Conservation (phyloP, 768 basidiomycete genomes). For the Termitomyces titanicus region DNA sequence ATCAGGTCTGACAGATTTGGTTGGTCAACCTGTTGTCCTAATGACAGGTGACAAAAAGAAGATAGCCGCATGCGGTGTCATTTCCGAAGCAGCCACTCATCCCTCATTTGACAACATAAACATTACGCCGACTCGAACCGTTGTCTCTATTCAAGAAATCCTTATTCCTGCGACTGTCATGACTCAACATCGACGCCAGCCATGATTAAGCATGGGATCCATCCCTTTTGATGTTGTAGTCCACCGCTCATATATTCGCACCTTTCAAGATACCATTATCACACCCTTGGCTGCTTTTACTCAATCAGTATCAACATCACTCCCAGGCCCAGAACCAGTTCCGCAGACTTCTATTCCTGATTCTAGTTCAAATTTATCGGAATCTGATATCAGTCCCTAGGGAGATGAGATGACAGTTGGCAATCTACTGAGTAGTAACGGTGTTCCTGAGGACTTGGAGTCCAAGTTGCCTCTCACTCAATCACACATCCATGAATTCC, state of each 20-base stretch:
- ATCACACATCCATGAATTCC: background rate
- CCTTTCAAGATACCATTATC: background rate
- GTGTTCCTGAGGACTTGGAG: background rate
- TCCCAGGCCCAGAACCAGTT: background rate
- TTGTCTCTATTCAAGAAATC: background rate
- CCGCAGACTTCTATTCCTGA: background rate
- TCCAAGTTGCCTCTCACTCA: background rate
- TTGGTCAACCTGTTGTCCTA: background rate
- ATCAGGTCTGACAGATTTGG: background rate
- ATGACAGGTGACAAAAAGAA: too few relatives aligned
- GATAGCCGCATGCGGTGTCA: too few relatives aligned
- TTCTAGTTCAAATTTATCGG: background rate
- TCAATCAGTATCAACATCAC: background rate
- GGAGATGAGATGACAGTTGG: background rate
- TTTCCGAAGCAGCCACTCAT: background rate
- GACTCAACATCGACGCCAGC: background rate
- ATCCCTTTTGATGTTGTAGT: background rate
- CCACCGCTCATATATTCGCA: background rate
- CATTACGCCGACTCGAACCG: background rate
- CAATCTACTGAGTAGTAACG: background rate
- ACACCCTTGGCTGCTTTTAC: background rate
- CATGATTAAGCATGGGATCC: background rate
- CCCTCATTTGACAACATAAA: background rate
- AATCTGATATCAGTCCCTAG: background rate
- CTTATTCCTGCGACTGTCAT: background rate